Evolutionary conservation across 2,329 filamentous ascomycete genomes (phyloP).

Genomic region (Lecanicillium sp.): DNA sequence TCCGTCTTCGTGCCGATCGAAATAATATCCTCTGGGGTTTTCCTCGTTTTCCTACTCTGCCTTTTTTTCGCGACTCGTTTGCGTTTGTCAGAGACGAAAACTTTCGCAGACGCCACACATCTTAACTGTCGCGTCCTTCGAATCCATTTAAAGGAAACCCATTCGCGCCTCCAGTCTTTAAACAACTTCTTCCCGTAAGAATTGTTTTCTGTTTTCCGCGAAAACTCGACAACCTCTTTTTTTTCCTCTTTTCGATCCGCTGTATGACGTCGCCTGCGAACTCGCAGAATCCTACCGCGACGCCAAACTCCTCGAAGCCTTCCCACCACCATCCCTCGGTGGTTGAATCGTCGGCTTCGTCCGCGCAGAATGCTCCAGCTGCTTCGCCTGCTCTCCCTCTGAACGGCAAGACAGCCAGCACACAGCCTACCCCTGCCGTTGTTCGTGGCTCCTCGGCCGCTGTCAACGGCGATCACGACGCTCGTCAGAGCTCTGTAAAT

Average conservation of each 20-base stretch:
- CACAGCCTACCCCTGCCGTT: constrained; percentile 50
- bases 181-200: too few species aligned
- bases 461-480: constrained; percentile 71
- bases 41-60: constrained; percentile 2
- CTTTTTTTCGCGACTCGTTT: not conserved
- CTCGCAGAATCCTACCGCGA: constrained; percentile 1
- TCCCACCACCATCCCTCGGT: constrained; percentile 3
- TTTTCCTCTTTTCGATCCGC: not conserved
- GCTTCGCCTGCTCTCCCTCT: constrained; percentile 5
- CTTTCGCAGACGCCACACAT: not conserved
- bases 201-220: too few species aligned
- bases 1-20: constrained; percentile 1
- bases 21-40: constrained; percentile 2
- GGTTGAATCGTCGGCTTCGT: constrained; percentile 5
- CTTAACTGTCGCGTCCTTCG: not conserved
- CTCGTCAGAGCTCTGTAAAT: constrained; percentile 81
- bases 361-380: constrained; percentile 7
- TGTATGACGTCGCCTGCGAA: not conserved
- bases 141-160: not conserved
- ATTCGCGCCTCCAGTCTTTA: too few species aligned
- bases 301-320: constrained; percentile 2
- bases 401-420: constrained; percentile 6
- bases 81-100: constrained; percentile 3
- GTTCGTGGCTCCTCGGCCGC: constrained; percentile 49
- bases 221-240: too few species aligned